These are phyloP conservation scores for Hypholoma sublateritium DNA, from an alignment of 768 basidiomycete genomes.

Conservation along the genomic window DNA sequence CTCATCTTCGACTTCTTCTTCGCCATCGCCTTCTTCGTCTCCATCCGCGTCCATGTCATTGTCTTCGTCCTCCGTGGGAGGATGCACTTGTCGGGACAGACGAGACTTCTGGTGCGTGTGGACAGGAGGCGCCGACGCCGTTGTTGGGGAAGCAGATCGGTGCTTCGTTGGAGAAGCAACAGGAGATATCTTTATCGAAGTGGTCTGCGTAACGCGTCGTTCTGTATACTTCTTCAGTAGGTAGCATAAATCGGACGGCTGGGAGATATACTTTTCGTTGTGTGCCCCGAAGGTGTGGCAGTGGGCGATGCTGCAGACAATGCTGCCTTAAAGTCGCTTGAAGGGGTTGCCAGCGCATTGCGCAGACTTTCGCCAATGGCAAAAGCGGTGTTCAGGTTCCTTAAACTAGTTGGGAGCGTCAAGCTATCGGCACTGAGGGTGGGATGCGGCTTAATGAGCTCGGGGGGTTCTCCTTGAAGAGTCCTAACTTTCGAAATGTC, in stretches of 20 bases:
- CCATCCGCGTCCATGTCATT: conserved; percentile 43
- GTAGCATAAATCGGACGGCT: not conserved
- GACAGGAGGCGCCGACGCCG: conserved; percentile 26
- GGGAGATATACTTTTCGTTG: conserved; percentile 39
- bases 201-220: conserved; percentile 36
- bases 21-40: conserved; percentile 39
- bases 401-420: conserved; percentile 21
- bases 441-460: conserved; percentile 19
- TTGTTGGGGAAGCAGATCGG: conserved; percentile 46
- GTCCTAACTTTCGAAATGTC: conserved; percentile 48
- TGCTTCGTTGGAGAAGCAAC: conserved; percentile 36
- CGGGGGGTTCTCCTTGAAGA: conserved; percentile 45
- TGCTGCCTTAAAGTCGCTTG: conserved; percentile 20
- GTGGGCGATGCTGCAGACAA: conserved; percentile 19
- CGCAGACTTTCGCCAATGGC: conserved; percentile 45
- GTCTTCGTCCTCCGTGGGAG: conserved; percentile 34
- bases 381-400: conserved; percentile 29
- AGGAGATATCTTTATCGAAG: conserved; percentile 42
- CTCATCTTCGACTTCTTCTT: conserved; percentile 48
- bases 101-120: conserved; percentile 43
- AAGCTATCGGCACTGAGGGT: conserved; percentile 19
- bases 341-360: conserved; percentile 33
- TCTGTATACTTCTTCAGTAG: conserved; percentile 24
- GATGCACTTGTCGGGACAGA: conserved; percentile 45
- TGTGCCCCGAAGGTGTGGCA: conserved; percentile 26